Conservation (phyloP, 495 filamentous ascomycete genomes). For the Aspergillus nanangensis region DNA sequence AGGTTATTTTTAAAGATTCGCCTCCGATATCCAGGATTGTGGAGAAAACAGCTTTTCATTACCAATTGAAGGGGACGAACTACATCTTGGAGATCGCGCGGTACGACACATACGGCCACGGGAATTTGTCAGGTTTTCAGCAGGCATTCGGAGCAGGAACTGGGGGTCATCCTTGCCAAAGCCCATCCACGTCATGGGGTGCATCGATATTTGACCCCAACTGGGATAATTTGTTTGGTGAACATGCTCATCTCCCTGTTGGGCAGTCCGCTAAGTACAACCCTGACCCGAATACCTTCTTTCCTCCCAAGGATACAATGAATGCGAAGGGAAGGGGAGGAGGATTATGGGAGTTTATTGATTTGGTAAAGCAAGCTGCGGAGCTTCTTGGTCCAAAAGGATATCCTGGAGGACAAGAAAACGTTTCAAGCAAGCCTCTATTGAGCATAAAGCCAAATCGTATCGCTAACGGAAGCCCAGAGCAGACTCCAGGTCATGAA, state of each 20-base stretch:
- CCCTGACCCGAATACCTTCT: conserved; percentile 40
- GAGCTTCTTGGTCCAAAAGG: conserved; percentile 20
- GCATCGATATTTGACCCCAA: conserved; percentile 43
- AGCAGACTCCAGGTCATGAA: too few relatives aligned
- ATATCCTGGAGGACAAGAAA: neutral
- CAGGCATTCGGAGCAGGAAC: conserved; percentile 1
- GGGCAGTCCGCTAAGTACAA: conserved; percentile 35
- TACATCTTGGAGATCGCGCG: conserved; percentile 54
- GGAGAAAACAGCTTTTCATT: conserved; percentile 48
- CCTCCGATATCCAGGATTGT: conserved; percentile 30
- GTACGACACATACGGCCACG: conserved; percentile 45
- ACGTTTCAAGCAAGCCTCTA: too few relatives aligned
- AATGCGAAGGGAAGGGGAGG: conserved; percentile 5
- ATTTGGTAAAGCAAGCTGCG: conserved; percentile 25
- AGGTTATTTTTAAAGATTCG: conserved; percentile 17
- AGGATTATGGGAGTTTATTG: conserved; percentile 31
- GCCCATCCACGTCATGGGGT: conserved; percentile 32
- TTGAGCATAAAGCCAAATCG: too few relatives aligned
- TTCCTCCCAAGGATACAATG: conserved; percentile 21
- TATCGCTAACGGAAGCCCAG: too few relatives aligned
- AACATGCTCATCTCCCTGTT: conserved; percentile 25
- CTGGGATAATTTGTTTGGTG: conserved; percentile 45
- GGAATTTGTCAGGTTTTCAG: neutral
- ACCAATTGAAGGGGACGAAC: conserved; percentile 39
- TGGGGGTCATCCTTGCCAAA: conserved; percentile 7